Conservation (phyloP, 768 basidiomycete species). For the Leucogyrophana mollusca region DNA sequence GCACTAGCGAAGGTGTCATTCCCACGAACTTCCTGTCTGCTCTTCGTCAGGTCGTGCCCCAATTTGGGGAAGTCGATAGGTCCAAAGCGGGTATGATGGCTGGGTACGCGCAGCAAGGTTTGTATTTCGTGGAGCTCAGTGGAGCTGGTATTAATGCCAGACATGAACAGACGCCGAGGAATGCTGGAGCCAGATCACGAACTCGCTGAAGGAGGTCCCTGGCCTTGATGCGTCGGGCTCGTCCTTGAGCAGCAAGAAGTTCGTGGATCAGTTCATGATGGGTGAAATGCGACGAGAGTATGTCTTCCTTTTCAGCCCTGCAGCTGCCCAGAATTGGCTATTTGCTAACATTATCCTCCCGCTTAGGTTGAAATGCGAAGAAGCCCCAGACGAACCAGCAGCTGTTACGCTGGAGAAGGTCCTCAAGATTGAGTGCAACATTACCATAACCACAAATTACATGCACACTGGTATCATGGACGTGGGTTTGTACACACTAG, state of each 20-base stretch:
- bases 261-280: slow-evolving; percentile 80
- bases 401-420: slow-evolving; percentile 67
- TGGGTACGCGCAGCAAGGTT: slow-evolving; percentile 81
- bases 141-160: no score
- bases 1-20: slow-evolving; percentile 72
- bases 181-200: slow-evolving; percentile 77
- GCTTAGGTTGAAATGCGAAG: slow-evolving; percentile 73
- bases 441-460: slow-evolving; percentile 81
- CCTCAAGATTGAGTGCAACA: slow-evolving; percentile 92
- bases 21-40: slow-evolving; percentile 68
- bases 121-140: slow-evolving; percentile 1
- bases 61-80: slow-evolving; percentile 78
- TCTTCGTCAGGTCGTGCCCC: slow-evolving; percentile 79
- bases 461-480: slow-evolving; percentile 84
- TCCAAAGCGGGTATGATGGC: slow-evolving; percentile 36
- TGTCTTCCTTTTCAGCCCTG: background rate
- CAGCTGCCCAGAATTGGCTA: slow-evolving; percentile 10
- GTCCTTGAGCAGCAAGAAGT: slow-evolving; percentile 45
- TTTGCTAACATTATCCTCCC: no score
- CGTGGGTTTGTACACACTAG: slow-evolving; percentile 38
- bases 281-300: slow-evolving; percentile 77
- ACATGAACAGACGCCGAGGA: slow-evolving; percentile 94
- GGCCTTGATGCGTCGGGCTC: slow-evolving; percentile 33
- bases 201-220: slow-evolving; percentile 69
- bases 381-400: slow-evolving; percentile 75